Conservation (phyloP, 2,329 filamentous ascomycete species). For the Emericellopsis cladophorae region DNA sequence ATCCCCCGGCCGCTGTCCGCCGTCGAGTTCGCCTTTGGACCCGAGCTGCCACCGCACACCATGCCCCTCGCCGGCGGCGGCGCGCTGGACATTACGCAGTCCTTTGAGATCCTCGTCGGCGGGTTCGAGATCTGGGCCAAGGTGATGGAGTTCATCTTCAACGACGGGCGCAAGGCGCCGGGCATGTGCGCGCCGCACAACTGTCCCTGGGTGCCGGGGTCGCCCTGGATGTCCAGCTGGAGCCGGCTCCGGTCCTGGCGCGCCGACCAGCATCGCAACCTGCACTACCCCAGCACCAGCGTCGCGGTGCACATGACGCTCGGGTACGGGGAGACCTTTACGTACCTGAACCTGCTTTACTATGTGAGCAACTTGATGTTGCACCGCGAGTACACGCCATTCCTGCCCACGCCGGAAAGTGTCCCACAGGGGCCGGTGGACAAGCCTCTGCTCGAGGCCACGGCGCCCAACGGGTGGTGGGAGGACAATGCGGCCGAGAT, state of each 20-base stretch:
- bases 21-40: slow-evolving; percentile 25
- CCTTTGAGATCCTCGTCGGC: slow-evolving; percentile 22
- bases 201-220: slow-evolving; percentile 23
- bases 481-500: slow-evolving; percentile 20
- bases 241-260: slow-evolving; percentile 20
- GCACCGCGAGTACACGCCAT: slow-evolving; percentile 29
- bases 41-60: slow-evolving; percentile 8
- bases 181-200: slow-evolving; percentile 23
- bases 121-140: slow-evolving; percentile 30
- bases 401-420: slow-evolving; percentile 21
- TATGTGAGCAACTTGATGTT: slow-evolving; percentile 28
- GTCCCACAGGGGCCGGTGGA: slow-evolving; percentile 24
- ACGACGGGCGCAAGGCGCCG: slow-evolving; percentile 25
- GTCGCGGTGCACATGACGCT: slow-evolving; percentile 25
- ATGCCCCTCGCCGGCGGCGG: slow-evolving; percentile 1
- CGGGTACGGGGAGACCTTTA: slow-evolving; percentile 25
- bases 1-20: slow-evolving; percentile 16
- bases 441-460: slow-evolving; percentile 21
- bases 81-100: slow-evolving; percentile 12
- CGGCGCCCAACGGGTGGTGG: slow-evolving; percentile 26
- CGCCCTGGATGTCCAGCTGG: slow-evolving; percentile 18
- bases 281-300: slow-evolving; percentile 21
- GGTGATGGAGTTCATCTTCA: slow-evolving; percentile 26
- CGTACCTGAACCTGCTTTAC: slow-evolving; percentile 28
- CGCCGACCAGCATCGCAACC: slow-evolving; percentile 15